Percentiles rank a stretch among this genome's conserved stretches.
Evolutionary conservation across 139 green algal genomes (phyloP).

Genomic region (Tetraselmis chui): DNA sequence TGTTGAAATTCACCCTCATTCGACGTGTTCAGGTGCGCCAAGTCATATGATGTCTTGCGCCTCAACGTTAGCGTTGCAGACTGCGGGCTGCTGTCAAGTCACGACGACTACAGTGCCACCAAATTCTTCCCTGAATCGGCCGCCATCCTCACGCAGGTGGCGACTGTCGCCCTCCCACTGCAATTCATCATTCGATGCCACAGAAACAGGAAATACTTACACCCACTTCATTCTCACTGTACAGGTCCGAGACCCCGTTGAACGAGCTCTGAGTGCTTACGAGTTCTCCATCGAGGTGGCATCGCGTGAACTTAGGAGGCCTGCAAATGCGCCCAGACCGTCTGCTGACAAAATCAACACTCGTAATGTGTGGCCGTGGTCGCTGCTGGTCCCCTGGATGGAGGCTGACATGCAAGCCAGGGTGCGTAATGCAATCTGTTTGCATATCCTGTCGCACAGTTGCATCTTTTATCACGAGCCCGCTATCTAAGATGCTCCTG

Average conservation of each 20-base stretch:
- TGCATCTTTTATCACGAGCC: no score
- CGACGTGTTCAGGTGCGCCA: conserved; percentile 56
- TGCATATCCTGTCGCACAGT: no score
- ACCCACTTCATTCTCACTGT: no score
- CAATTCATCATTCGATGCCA: no score
- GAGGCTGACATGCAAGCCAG: conserved; percentile 42
- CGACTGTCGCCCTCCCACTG: conserved; percentile 31
- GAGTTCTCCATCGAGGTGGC: conserved; percentile 78
- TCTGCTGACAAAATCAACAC: conserved; percentile 49
- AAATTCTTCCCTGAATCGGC: conserved; percentile 39
- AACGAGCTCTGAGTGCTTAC: conserved; percentile 77
- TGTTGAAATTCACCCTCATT: no score
- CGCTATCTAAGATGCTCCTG: no score
- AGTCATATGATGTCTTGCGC: conserved; percentile 78
- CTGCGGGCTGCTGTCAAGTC: conserved; percentile 71
- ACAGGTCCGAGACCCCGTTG: conserved; percentile 56
- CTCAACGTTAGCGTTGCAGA: conserved; percentile 45
- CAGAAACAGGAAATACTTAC: no score
- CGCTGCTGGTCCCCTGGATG: conserved; percentile 70
- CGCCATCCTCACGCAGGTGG: neutral
- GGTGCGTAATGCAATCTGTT: no score
- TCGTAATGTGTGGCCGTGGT: conserved; percentile 89
- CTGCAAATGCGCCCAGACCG: conserved; percentile 15
- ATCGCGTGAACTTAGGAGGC: conserved; percentile 20
- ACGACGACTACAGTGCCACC: conserved; percentile 85